Base-by-base conservation (phyloP, 768 basidiomycete species). In the Suillus brevipes region DNA sequence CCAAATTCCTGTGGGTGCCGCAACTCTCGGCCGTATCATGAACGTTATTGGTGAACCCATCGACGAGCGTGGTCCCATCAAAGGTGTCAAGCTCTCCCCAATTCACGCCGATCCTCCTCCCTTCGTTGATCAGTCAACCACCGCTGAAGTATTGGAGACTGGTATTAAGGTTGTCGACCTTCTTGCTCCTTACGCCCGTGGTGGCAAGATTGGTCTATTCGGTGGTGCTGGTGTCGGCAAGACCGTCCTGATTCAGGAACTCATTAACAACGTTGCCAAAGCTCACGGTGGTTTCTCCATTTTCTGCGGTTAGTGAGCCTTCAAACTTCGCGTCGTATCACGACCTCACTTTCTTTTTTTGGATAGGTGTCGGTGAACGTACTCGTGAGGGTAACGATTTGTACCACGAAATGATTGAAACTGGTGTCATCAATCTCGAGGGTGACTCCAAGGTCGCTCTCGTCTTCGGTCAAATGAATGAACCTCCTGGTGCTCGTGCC, bases 271-370 rank as follows among this genome's bases (percentile, higher is more conserved):
- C 85, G 95, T 99, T 77, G 97, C 97, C 75, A 99, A 99, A 85
- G 97, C 97, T 61, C 97, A 99, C 79, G 97, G 97, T 94, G 97
- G 97, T 94, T 98, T 99, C 92, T 99, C 97, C 57, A 97, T 98
- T 79, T 98, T 98, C 89, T 95, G 93, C 73, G 94, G 93, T 94
- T 74, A 57, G 87, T 78, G 50, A 28, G 23, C 58, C 34, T 50
- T 14, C 9, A 9, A 20, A 47, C 13, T 60, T 38, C 42, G 36
- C 58, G 40, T 58, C 56, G 53, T 40, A 34, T 50, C 38, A 55
- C 63, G 37, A 56, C 53, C 55, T 53, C 56, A 64, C 59, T 60
- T 68, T 64, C 72, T 66, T 68, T 50, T 28, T 38, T 14, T 45
- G 1, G 6, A 66, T 73, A 91, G 96, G 97, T 91, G 97, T 99